These are phyloP conservation scores for Cladosporium sp. DNA, from an alignment of 2,329 filamentous ascomycete genomes.

Conservation along the genomic window DNA sequence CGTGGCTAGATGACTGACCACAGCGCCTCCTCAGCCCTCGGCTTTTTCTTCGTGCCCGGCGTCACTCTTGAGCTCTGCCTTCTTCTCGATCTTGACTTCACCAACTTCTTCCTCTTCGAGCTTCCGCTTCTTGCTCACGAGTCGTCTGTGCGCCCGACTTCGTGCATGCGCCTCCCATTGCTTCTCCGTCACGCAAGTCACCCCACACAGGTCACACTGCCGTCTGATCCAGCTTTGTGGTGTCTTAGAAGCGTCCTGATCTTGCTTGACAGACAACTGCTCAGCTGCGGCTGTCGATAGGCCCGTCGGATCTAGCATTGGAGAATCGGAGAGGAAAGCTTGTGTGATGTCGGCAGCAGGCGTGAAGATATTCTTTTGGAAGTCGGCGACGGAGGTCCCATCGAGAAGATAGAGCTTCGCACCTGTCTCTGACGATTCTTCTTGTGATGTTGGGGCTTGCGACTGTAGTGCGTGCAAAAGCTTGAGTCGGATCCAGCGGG, in stretches of 20 bases:
- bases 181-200: slow-evolving; percentile 55
- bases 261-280: slow-evolving; percentile 59
- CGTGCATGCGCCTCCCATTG: slow-evolving; percentile 60
- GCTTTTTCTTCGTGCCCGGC: not conserved
- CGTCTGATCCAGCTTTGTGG: slow-evolving; percentile 52
- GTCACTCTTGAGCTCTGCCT: not conserved
- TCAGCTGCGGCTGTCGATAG: slow-evolving; percentile 59
- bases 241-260: slow-evolving; percentile 46
- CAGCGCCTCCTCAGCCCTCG: not conserved
- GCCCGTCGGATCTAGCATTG: slow-evolving; percentile 54
- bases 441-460: not conserved
- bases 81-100: not conserved
- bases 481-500: slow-evolving; percentile 84
- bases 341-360: slow-evolving; percentile 64
- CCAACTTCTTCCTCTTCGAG: not conserved
- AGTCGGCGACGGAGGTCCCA: slow-evolving; percentile 67
- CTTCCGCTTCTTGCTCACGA: slow-evolving; percentile 27
- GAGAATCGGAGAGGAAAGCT: slow-evolving; percentile 60
- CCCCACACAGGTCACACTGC: slow-evolving; percentile 71
- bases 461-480: slow-evolving; percentile 41
- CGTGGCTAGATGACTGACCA: not conserved
- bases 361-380: slow-evolving; percentile 62
- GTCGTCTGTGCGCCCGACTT: slow-evolving; percentile 54
- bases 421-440: slow-evolving; percentile 26
- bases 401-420: slow-evolving; percentile 75